Percentiles rank a stretch among this genome's conserved stretches.
Conservation (phyloP, 306 rosid species). For the Oemleria cerasiformis region DNA sequence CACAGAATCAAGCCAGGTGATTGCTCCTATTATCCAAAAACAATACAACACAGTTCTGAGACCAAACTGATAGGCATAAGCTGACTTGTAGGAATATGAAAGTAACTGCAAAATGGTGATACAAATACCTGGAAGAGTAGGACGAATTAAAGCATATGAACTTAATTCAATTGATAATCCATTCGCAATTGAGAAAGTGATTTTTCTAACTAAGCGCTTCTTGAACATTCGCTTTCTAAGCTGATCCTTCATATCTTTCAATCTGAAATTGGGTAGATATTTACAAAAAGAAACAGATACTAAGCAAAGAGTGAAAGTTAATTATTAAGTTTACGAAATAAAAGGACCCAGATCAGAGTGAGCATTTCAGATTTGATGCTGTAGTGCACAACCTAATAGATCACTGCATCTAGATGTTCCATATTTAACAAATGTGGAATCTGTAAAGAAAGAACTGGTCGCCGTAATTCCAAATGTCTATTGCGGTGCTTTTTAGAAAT, state of each 20-base stretch:
- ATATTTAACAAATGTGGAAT: neutral
- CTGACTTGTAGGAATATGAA: slow-evolving; percentile 1
- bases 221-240: slow-evolving; percentile 85
- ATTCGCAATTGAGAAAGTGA: slow-evolving; percentile 57
- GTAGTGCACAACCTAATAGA: neutral
- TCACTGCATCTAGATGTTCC: neutral
- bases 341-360: neutral
- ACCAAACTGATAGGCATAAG: slow-evolving; percentile 22
- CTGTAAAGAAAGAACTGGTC: neutral
- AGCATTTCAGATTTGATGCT: neutral
- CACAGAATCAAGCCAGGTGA: slow-evolving; percentile 91
- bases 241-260: slow-evolving; percentile 87
- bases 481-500: neutral
- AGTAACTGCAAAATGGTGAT: slow-evolving; percentile 20
- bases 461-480: neutral
- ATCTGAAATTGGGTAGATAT: slow-evolving; percentile 42
- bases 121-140: slow-evolving; percentile 65
- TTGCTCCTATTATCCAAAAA: slow-evolving; percentile 56
- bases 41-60: slow-evolving; percentile 19
- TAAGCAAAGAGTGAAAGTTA: neutral
- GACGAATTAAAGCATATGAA: slow-evolving; percentile 87
- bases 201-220: slow-evolving; percentile 70
- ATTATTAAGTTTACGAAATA: neutral
- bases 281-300: slow-evolving; percentile 5
- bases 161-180: slow-evolving; percentile 70